Conservation (phyloP, 768 basidiomycete species). For the Leccinellum albellum region DNA sequence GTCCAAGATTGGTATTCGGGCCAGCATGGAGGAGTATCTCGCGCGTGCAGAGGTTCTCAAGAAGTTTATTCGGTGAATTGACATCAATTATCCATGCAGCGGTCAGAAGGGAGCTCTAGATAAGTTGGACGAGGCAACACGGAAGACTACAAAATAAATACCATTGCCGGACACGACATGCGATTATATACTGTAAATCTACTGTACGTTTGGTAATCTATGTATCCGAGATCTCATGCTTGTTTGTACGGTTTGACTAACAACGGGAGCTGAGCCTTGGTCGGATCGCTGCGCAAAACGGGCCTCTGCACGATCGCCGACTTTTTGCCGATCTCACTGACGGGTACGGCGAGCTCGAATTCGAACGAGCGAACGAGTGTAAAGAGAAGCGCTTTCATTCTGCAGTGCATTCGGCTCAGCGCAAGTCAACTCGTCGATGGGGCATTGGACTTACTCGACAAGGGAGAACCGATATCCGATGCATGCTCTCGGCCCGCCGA, state of each 20-base stretch:
- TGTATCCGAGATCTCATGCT: background rate
- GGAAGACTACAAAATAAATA: background rate
- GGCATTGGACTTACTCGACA: conserved; percentile 43
- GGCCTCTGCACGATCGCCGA: conserved; percentile 41
- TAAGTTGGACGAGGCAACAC: background rate
- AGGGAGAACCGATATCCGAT: conserved; percentile 67
- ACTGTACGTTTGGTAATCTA: background rate
- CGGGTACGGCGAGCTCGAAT: conserved; percentile 51
- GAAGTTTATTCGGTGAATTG: conserved; percentile 34
- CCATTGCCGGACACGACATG: background rate
- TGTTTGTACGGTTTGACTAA: conserved; percentile 9
- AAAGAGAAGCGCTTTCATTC: background rate
- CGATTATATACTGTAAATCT: background rate
- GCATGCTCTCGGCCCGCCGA: conserved; percentile 62
- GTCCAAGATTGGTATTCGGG: conserved; percentile 74
- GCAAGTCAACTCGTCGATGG: background rate
- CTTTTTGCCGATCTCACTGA: conserved; percentile 33
- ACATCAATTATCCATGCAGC: background rate
- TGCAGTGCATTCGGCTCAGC: background rate
- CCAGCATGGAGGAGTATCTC: conserved; percentile 87
- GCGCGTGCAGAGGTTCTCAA: conserved; percentile 87
- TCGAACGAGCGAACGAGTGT: conserved; percentile 46
- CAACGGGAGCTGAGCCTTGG: conserved; percentile 44
- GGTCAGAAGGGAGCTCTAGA: too few species aligned
- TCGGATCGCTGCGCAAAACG: conserved; percentile 36